Evolutionary conservation across 805 yeast genomes (phyloP).

Genomic region (Suhomyces sp.): DNA sequence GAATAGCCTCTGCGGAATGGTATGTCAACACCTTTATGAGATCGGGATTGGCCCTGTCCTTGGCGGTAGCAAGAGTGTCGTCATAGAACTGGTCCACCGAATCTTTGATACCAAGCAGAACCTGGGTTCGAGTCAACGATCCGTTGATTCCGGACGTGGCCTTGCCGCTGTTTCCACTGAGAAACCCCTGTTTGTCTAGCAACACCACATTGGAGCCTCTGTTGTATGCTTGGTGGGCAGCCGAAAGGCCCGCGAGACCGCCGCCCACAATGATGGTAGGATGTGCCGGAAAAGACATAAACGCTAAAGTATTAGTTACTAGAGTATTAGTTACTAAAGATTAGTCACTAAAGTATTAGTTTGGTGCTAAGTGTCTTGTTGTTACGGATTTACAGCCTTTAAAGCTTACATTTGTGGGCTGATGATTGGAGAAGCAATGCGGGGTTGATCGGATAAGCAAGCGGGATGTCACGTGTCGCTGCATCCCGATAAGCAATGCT

Average conservation of each 20-base stretch:
- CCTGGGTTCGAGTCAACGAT: constrained; percentile 64
- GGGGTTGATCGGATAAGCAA: background rate
- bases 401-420: background rate
- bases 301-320: too few species aligned
- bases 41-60: constrained; percentile 53
- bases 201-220: constrained; percentile 53
- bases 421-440: background rate
- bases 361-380: too few species aligned
- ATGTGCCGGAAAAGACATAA: constrained; percentile 22
- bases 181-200: constrained; percentile 57
- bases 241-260: constrained; percentile 61
- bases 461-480: too few species aligned
- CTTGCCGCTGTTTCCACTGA: constrained; percentile 64
- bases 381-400: background rate
- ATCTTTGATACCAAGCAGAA: constrained; percentile 47
- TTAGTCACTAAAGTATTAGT: too few species aligned
- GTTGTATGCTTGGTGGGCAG: constrained; percentile 55
- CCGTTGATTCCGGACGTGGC: constrained; percentile 74
- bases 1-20: constrained; percentile 64
- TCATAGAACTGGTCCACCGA: constrained; percentile 54
- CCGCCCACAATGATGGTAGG: constrained; percentile 60
- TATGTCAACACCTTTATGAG: constrained; percentile 59
- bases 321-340: too few species aligned
- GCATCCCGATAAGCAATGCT: too few species aligned
- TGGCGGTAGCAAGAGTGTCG: constrained; percentile 69